Conservation (phyloP, 2,329 filamentous ascomycete genomes). For the Amauroascus verrucosus region DNA sequence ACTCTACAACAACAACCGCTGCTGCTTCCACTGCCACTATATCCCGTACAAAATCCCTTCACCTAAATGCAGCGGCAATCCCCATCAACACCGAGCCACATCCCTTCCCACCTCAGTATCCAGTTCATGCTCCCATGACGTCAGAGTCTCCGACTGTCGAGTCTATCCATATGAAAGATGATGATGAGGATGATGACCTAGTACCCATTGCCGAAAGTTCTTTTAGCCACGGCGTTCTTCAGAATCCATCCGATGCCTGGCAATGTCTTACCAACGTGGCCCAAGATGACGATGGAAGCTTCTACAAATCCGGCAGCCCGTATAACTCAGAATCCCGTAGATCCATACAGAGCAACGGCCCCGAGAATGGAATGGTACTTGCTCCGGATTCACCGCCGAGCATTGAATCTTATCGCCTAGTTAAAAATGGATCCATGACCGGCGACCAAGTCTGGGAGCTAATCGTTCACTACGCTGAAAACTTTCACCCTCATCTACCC, state of each 20-base stretch:
- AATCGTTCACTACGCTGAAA: conserved; percentile 50
- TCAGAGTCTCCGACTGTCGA: conserved; percentile 25
- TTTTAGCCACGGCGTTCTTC: conserved; percentile 34
- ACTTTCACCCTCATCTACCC: conserved; percentile 62
- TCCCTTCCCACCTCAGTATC: conserved; percentile 23
- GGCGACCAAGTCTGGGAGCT: conserved; percentile 43
- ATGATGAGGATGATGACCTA: conserved; percentile 24
- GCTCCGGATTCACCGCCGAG: conserved; percentile 22
- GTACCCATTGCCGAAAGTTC: conserved; percentile 29
- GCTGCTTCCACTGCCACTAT: conserved; percentile 12
- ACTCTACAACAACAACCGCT: neutral
- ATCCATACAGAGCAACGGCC: conserved; percentile 1
- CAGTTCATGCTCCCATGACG: conserved; percentile 23
- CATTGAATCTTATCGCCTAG: conserved; percentile 32
- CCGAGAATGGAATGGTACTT: neutral
- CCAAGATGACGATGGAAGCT: conserved; percentile 22
- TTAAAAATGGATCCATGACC: conserved; percentile 39
- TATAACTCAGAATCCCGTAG: conserved; percentile 11
- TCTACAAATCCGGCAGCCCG: conserved; percentile 20
- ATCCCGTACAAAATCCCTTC: conserved; percentile 22
- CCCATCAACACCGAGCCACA: conserved; percentile 23
- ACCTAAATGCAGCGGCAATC: conserved; percentile 20
- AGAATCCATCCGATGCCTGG: conserved; percentile 42
- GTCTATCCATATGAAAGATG: conserved; percentile 19
- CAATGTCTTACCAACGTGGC: conserved; percentile 39